Conservation (phyloP, 768 basidiomycete genomes). For the button mushroom (Agaricus bisporus) region DNA sequence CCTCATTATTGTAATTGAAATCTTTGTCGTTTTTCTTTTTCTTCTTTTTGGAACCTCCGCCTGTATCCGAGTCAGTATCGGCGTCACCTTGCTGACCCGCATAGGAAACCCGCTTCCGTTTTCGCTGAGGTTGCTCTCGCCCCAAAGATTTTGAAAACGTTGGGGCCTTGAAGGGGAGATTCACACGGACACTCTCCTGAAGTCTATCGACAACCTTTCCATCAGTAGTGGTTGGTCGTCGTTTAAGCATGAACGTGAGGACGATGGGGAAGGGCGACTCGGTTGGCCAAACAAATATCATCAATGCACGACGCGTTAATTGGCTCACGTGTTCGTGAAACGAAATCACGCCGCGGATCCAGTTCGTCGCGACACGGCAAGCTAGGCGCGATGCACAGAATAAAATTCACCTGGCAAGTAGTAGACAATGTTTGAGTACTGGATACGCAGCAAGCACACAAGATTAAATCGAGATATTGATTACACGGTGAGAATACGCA, state of each 20-base stretch:
- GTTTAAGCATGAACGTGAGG: constrained; percentile 49
- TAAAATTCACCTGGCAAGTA: background rate
- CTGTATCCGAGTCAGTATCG: constrained; percentile 47
- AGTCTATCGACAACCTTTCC: constrained; percentile 64
- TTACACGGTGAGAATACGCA: background rate
- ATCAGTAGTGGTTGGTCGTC: constrained; percentile 62
- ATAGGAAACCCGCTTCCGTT: constrained; percentile 86
- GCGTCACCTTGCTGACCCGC: constrained; percentile 48
- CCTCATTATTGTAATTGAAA: constrained; percentile 52
- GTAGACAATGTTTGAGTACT: background rate
- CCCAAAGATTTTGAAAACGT: constrained; percentile 37
- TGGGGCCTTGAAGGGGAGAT: constrained; percentile 80
- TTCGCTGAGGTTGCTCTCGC: constrained; percentile 63
- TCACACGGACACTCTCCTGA: constrained; percentile 65
- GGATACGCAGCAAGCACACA: too few relatives aligned
- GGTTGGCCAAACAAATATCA: too few relatives aligned
- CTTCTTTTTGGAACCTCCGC: constrained; percentile 59
- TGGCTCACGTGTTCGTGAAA: constrained; percentile 15
- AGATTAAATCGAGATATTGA: too few relatives aligned
- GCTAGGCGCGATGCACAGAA: too few relatives aligned
- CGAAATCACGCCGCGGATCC: too few relatives aligned
- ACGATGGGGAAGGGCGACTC: background rate
- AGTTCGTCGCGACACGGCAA: too few relatives aligned
- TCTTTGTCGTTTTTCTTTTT: constrained; percentile 54
- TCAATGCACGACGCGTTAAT: constrained; percentile 3